phyloP scores from a whole-genome alignment of 495 filamentous ascomycete species.

The Penicillium malachiteum region DNA sequence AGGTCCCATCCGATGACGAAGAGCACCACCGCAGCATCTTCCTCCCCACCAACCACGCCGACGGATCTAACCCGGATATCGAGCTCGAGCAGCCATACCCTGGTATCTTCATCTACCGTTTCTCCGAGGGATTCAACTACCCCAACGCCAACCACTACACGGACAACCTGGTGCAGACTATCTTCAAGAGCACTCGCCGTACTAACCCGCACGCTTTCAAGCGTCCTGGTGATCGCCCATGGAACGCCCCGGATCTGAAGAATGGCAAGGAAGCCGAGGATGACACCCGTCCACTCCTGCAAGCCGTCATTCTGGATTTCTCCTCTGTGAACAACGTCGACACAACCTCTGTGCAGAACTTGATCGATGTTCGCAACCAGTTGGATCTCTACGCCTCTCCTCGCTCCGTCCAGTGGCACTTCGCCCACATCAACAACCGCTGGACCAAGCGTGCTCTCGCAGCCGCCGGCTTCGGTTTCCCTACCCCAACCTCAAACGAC shows the following conservation, averaged over 20 bases:
- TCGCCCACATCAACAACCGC: constrained; percentile 90
- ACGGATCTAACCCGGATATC: constrained; percentile 88
- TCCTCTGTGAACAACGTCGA: constrained; percentile 96
- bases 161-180: constrained; percentile 70
- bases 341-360: constrained; percentile 87
- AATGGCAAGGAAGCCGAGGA: constrained; percentile 39
- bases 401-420: constrained; percentile 90
- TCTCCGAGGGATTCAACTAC: constrained; percentile 96
- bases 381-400: constrained; percentile 85
- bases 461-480: constrained; percentile 91
- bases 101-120: constrained; percentile 96
- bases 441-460: constrained; percentile 96
- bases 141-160: constrained; percentile 92
- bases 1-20: constrained; percentile 28
- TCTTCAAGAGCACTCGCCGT: constrained; percentile 74
- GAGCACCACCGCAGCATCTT: constrained; percentile 61
- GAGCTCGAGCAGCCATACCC: constrained; percentile 79
- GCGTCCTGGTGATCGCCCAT: constrained; percentile 80
- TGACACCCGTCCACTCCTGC: constrained; percentile 67
- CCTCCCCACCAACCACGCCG: constrained; percentile 82
- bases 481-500: constrained; percentile 58
- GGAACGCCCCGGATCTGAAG: constrained; percentile 91
- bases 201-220: constrained; percentile 66
- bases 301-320: constrained; percentile 94
- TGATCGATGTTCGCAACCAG: constrained; percentile 98